Evolutionary conservation across 352 stramenopile species (phyloP).

Genomic region (Thalassiosira livingstoniorum): DNA sequence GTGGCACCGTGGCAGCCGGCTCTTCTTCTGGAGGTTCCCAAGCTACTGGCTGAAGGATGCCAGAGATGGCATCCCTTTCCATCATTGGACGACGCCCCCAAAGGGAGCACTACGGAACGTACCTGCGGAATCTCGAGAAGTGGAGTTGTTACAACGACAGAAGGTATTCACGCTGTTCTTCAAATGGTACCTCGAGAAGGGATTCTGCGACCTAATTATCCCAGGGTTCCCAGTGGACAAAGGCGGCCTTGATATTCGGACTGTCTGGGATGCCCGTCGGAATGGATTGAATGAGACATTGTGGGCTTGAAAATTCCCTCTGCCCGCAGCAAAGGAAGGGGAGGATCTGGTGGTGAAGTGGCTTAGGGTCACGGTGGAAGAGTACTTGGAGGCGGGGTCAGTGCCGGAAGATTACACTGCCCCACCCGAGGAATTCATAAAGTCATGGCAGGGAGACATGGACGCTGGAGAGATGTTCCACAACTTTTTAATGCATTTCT

Average conservation of each 20-base stretch:
- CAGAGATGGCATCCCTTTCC: slow-evolving; percentile 35
- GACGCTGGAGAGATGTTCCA: slow-evolving; percentile 67
- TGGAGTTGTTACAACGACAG: slow-evolving; percentile 9
- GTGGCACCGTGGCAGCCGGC: slow-evolving; percentile 34
- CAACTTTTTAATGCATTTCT: not conserved
- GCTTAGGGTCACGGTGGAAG: slow-evolving; percentile 21
- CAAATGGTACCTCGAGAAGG: slow-evolving; percentile 34
- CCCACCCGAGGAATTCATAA: slow-evolving; percentile 18
- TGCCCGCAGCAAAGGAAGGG: slow-evolving; percentile 18
- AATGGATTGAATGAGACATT: slow-evolving; percentile 40
- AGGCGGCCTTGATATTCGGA: slow-evolving; percentile 23
- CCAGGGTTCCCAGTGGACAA: slow-evolving; percentile 59
- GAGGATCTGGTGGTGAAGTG: slow-evolving; percentile 46
- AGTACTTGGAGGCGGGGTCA: slow-evolving; percentile 18
- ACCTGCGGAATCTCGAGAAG: not conserved
- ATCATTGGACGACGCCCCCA: slow-evolving; percentile 12
- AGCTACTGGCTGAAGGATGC: not conserved
- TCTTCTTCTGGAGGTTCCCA: slow-evolving; percentile 55
- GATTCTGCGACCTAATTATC: slow-evolving; percentile 32
- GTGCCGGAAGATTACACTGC: slow-evolving; percentile 31
- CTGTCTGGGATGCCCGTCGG: slow-evolving; percentile 30
- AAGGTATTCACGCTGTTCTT: slow-evolving; percentile 49
- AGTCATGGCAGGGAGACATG: slow-evolving; percentile 38
- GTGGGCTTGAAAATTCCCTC: slow-evolving; percentile 24
- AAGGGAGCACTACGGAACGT: slow-evolving; percentile 15